A percentile compares a stretch with the other conserved stretches of the same genome.
phyloP scores from a whole-genome alignment of 2,329 filamentous ascomycete genomes.

The Colletotrichum lupini region DNA sequence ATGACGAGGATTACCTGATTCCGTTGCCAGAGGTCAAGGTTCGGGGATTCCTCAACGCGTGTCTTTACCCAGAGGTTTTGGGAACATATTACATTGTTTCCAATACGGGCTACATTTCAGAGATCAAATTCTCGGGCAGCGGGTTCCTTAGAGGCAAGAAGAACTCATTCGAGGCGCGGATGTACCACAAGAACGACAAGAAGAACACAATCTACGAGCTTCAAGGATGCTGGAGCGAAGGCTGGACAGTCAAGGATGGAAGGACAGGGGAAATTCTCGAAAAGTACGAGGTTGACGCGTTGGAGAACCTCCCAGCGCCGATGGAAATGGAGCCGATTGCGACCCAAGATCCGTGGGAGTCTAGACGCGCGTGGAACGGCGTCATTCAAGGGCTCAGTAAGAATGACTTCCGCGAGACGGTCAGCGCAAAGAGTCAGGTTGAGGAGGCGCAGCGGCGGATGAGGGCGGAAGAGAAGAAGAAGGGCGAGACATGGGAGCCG shows the following conservation, averaged over 20 bases:
- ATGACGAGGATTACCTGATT: slow-evolving; percentile 60
- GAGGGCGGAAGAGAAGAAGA: slow-evolving; percentile 73
- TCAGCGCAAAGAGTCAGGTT: slow-evolving; percentile 79
- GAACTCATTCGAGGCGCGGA: slow-evolving; percentile 57
- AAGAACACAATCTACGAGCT: slow-evolving; percentile 41
- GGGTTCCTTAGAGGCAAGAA: slow-evolving; percentile 56
- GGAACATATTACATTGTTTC: slow-evolving; percentile 58
- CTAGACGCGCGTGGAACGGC: slow-evolving; percentile 81
- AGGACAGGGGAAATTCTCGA: slow-evolving; percentile 47
- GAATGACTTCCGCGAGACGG: slow-evolving; percentile 80
- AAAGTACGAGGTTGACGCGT: slow-evolving; percentile 48
- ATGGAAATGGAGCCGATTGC: slow-evolving; percentile 63
- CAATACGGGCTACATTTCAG: slow-evolving; percentile 56
- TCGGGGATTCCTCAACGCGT: slow-evolving; percentile 58
- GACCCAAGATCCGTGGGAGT: slow-evolving; percentile 83
- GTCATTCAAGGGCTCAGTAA: slow-evolving; percentile 78
- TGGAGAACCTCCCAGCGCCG: slow-evolving; percentile 44
- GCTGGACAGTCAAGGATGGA: slow-evolving; percentile 44
- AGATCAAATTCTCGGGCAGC: slow-evolving; percentile 58
- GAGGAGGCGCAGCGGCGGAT: slow-evolving; percentile 85
- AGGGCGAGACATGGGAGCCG: slow-evolving; percentile 54
- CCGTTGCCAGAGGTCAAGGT: slow-evolving; percentile 61
- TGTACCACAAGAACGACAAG: slow-evolving; percentile 52
- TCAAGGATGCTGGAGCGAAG: slow-evolving; percentile 36
- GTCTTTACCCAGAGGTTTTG: slow-evolving; percentile 60